phyloP scores from a whole-genome alignment of 1,284 basidiomycete genomes.

The Earliella scabrosa region DNA sequence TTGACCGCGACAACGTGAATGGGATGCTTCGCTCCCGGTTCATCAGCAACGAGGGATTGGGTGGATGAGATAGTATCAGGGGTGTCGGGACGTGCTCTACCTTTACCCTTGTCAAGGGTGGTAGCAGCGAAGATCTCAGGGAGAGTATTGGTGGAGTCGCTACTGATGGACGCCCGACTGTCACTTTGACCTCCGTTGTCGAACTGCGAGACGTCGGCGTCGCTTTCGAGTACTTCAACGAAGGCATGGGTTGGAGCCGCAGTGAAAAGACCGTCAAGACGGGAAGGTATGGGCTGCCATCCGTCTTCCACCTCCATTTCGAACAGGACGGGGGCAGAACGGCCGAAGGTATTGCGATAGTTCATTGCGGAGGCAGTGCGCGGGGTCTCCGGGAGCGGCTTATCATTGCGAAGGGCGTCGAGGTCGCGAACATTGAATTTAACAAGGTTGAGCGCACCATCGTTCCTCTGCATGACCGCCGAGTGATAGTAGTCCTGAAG shows the following conservation, averaged over 20 bases:
- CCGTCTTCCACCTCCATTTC: conserved; percentile 68
- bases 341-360: conserved; percentile 59
- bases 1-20: conserved; percentile 52
- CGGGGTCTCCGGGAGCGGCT: conserved; percentile 43
- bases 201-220: conserved; percentile 37
- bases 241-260: conserved; percentile 58
- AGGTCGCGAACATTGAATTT: conserved; percentile 71
- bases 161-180: conserved; percentile 19
- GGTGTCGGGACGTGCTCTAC: conserved; percentile 40
- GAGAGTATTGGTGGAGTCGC: conserved; percentile 18
- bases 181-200: conserved; percentile 16
- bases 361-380: conserved; percentile 28
- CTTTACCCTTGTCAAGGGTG: conserved; percentile 57
- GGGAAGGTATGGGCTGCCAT: conserved; percentile 58
- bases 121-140: conserved; percentile 30
- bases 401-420: conserved; percentile 41
- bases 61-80: conserved; percentile 57
- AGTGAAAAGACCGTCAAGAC: conserved; percentile 28
- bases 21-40: conserved; percentile 57
- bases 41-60: conserved; percentile 52
- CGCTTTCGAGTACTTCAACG: conserved; percentile 63
- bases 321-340: conserved; percentile 41
- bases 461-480: conserved; percentile 12
- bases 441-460: conserved; percentile 35
- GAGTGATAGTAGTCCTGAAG: conserved; percentile 60